Evolutionary conservation across 805 yeast genomes (phyloP).

Genomic region (Millerago galiae): DNA sequence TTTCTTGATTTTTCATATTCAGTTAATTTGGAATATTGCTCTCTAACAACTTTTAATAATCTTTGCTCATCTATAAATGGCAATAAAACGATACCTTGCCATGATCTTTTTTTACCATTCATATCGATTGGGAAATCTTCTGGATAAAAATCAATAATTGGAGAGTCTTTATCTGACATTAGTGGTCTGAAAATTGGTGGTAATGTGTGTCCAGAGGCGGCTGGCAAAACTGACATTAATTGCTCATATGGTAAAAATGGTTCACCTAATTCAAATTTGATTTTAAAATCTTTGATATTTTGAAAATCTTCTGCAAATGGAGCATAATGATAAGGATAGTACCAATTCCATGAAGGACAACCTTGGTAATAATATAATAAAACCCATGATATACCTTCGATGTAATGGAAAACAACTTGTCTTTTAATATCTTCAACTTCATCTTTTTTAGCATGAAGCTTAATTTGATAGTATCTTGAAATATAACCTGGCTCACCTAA

Average conservation of each 20-base stretch:
- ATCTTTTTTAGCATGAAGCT: slow-evolving; percentile 54
- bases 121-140: slow-evolving; percentile 83
- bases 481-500: slow-evolving; percentile 86
- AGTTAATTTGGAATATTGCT: slow-evolving; percentile 54
- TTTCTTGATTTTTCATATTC: slow-evolving; percentile 68
- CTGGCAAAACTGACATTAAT: slow-evolving; percentile 91
- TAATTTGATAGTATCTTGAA: slow-evolving; percentile 70
- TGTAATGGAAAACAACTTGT: slow-evolving; percentile 62
- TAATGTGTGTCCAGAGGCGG: slow-evolving; percentile 81
- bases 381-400: slow-evolving; percentile 98
- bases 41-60: slow-evolving; percentile 58
- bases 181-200: slow-evolving; percentile 77
- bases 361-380: slow-evolving; percentile 92
- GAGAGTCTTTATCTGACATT: slow-evolving; percentile 75
- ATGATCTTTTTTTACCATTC: slow-evolving; percentile 91
- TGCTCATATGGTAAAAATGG: slow-evolving; percentile 93
- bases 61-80: slow-evolving; percentile 89
- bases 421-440: slow-evolving; percentile 49
- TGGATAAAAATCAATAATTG: slow-evolving; percentile 81
- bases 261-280: slow-evolving; percentile 57
- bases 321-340: slow-evolving; percentile 93
- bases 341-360: slow-evolving; percentile 99
- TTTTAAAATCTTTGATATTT: slow-evolving; percentile 41
- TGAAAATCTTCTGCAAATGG: slow-evolving; percentile 91
- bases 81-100: slow-evolving; percentile 89